A percentile compares a stretch with the other conserved stretches of the same genome.
Evolutionary conservation across 208 protist species (phyloP).

Genomic region (Porcisia hertigi): DNA sequence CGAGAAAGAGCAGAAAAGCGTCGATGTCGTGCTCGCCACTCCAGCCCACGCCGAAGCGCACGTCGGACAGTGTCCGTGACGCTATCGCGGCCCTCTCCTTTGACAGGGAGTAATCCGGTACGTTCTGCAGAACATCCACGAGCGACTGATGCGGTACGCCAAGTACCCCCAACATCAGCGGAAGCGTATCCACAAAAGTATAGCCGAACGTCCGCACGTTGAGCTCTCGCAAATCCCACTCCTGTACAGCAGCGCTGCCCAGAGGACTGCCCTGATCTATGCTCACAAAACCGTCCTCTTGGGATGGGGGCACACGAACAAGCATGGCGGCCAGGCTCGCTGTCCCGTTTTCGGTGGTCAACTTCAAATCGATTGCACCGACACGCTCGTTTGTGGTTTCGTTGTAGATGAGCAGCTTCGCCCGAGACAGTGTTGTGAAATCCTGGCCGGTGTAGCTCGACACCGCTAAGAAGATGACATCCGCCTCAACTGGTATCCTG

Average conservation of each 20-base stretch:
- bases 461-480: constrained; percentile 72
- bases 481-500: constrained; percentile 68
- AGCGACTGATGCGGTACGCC: constrained; percentile 46
- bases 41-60: constrained; percentile 87
- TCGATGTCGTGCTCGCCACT: constrained; percentile 77
- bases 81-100: constrained; percentile 38
- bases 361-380: constrained; percentile 59
- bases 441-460: constrained; percentile 80
- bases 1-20: constrained; percentile 77
- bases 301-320: constrained; percentile 39
- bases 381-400: constrained; percentile 66
- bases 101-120: constrained; percentile 67
- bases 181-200: constrained; percentile 83
- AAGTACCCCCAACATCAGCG: constrained; percentile 69
- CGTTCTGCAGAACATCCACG: constrained; percentile 46
- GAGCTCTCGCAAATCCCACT: constrained; percentile 79
- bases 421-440: constrained; percentile 50
- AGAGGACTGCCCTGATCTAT: not conserved
- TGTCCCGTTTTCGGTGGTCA: constrained; percentile 57
- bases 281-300: not conserved
- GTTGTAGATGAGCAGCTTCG: constrained; percentile 60
- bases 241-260: not conserved
- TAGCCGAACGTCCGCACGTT: constrained; percentile 80
- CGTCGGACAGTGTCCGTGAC: constrained; percentile 52
- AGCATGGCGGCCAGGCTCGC: constrained; percentile 74